Base-by-base conservation (phyloP, 75 land plant genomes). In the Selaginella moellendorffii region DNA sequence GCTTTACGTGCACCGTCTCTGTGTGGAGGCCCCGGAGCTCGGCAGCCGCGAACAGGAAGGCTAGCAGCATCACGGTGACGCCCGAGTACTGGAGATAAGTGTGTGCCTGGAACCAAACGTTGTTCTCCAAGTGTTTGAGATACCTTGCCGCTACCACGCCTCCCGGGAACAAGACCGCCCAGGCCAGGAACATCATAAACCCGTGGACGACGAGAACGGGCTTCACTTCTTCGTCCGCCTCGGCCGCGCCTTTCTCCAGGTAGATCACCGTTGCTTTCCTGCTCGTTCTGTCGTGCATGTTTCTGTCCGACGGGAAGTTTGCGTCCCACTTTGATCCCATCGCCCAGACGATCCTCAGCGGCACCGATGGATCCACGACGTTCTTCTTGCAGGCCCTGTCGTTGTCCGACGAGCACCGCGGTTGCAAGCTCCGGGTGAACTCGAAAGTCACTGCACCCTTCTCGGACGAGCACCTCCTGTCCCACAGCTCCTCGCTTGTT, bases 171-270 rank as follows among this genome's bases (percentile, higher is more conserved):
- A 95, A 69, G 51, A 95, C 67, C 1, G 88, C 99, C 97, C 97
- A 95, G 9, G 99, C 88, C 36, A 95, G 71, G 67, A 90, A 95
- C 99, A 95, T 95, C 88, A 95, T 95, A 62, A 95, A 95, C 2
- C 99, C 99, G 84, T 95, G 99, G 25, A 95, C 60, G 24, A 56
- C 99, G 60, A 95, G 69, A 26, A 95, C 99, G 28, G 99, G 99
- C 19, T 83, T 77, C 31, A 95, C 64, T 67, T 84, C 86, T 54
- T 85, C 80, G 59, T 95, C 99, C 24, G 96, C 97, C 71, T 95
- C 96, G 23, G 99, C 83, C 62, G 97, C 83, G 26, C 99, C 99
- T 56, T 76, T 82, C 75, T 80, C 68, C 62, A 95, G 79, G 73
- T 86, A 63, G 52, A 95, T 78, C 31, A 82, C 24, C 5, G 88